Base-by-base conservation (phyloP, 2,329 filamentous ascomycete species). In the Apiospora phragmitis region DNA sequence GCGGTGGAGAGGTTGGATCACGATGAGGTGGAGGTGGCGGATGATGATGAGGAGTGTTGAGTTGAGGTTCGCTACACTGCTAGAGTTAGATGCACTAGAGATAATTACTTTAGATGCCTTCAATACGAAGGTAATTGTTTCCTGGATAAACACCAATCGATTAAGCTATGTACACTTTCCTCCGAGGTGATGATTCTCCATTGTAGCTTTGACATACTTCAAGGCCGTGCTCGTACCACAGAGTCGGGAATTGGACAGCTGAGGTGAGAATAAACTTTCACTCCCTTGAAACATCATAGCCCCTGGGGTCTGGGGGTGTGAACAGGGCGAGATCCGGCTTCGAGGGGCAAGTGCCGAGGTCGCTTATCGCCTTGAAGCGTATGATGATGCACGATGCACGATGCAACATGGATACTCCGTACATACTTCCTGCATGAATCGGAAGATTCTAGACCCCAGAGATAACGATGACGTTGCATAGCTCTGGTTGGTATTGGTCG, bases 1-100 rank as follows among this genome's bases (percentile, higher is more conserved):
- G 93, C 93, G 0, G 90, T 94, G 78, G 86, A 88, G 70, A 86
- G 93, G 71, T 90, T 95, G 84, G 92, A 94, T 76, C 80, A 82
- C 8, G 82, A 68, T 3, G 67, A 68, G 4, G 32, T 18, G 1
- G 67, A 35, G 1, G 45, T 18, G 7, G 45, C 1, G 4, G n/a
- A 32, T 14, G 67, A 38, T 1, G 41, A 21, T 14, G 65, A 47
- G 1, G 42, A 67, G 8, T 21, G 24, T 16, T 67, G 11, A 62
- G 26, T 4, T 32, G 4, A 5, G 4, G 12, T 7, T 21, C 5
- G 14, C 6, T 55, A 8, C 2, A 26, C 45, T 55, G 21, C 26
- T 9, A 29, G 14, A 55, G 12, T 2, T 21, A 55, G 49, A 21
- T 1, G 11, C 4, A 32, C 14, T 11, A 4, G 9, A 14, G 24